Evolutionary conservation across 805 yeast genomes (phyloP).

Genomic region (Gaillardinia entomophila): DNA sequence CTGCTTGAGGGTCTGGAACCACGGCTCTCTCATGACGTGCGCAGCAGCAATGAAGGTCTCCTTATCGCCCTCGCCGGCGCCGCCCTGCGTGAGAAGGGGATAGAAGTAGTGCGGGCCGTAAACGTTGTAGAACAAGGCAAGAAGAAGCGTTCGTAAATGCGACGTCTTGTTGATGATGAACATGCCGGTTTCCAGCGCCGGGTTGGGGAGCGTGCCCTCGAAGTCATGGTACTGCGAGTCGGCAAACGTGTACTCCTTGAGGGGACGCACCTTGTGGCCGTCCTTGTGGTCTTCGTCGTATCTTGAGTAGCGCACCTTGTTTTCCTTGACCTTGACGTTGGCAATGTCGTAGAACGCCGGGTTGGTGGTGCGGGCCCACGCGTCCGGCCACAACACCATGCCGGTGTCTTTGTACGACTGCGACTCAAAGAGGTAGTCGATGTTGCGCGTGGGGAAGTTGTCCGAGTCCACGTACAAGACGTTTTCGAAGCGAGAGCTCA

Average conservation of each 20-base stretch:
- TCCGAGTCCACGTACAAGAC: conserved; percentile 48
- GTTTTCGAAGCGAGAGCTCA: conserved; percentile 53
- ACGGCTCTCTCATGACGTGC: conserved; percentile 40
- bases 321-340: conserved; percentile 24
- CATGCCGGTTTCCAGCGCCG: conserved; percentile 69
- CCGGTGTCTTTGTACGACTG: conserved; percentile 41
- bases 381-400: conserved; percentile 62
- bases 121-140: conserved; percentile 60
- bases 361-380: conserved; percentile 63
- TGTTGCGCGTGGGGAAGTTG: conserved; percentile 37
- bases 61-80: conserved; percentile 77
- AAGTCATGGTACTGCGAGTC: conserved; percentile 52
- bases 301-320: conserved; percentile 25
- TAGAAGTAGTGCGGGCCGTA: conserved; percentile 64
- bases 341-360: conserved; percentile 57
- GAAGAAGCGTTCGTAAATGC: conserved; percentile 53
- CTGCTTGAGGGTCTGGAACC: conserved; percentile 48
- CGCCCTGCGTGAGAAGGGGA: conserved; percentile 63
- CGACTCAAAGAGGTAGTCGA: conserved; percentile 43
- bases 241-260: conserved; percentile 13
- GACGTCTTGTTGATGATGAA: conserved; percentile 52
- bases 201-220: conserved; percentile 60
- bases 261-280: conserved; percentile 14
- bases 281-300: conserved; percentile 26
- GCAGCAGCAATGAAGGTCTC: conserved; percentile 74